Conservation (phyloP, 306 rosid genomes). For the Gleditsia sinensis region DNA sequence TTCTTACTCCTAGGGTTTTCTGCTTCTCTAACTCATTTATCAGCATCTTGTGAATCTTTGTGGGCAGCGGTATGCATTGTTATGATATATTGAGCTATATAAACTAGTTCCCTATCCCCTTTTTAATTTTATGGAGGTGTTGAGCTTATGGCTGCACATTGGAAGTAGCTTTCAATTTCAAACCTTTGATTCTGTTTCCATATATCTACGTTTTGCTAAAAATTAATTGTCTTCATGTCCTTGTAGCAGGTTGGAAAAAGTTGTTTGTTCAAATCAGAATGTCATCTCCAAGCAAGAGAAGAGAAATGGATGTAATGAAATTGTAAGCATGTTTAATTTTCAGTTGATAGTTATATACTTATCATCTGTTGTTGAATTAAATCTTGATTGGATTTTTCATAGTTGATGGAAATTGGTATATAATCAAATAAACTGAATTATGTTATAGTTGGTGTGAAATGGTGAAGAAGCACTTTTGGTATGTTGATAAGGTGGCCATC, state of each 20-base stretch:
- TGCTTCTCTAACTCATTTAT: conserved; percentile 9
- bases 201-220: background rate
- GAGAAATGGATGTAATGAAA: conserved; percentile 99
- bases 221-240: conserved; percentile 28
- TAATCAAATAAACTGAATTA: conserved; percentile 8
- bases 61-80: conserved; percentile 9
- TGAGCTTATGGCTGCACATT: conserved; percentile 1
- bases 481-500: conserved; percentile 11
- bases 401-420: conserved; percentile 6
- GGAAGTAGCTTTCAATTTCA: background rate
- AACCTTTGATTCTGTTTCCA: background rate
- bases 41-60: conserved; percentile 10
- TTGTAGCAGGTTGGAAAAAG: conserved; percentile 55
- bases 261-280: conserved; percentile 47
- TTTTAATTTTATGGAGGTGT: conserved; percentile 16
- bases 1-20: conserved; percentile 20
- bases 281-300: conserved; percentile 99
- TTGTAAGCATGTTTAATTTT: conserved; percentile 60
- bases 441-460: conserved; percentile 5
- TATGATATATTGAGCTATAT: conserved; percentile 20
- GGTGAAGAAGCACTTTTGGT: background rate
- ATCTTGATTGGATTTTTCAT: background rate
- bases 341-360: conserved; percentile 13
- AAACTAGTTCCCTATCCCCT: conserved; percentile 20
- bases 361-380: conserved; percentile 6